phyloP scores from a whole-genome alignment of 2,329 filamentous ascomycete species.

The Trichoderma breve region DNA sequence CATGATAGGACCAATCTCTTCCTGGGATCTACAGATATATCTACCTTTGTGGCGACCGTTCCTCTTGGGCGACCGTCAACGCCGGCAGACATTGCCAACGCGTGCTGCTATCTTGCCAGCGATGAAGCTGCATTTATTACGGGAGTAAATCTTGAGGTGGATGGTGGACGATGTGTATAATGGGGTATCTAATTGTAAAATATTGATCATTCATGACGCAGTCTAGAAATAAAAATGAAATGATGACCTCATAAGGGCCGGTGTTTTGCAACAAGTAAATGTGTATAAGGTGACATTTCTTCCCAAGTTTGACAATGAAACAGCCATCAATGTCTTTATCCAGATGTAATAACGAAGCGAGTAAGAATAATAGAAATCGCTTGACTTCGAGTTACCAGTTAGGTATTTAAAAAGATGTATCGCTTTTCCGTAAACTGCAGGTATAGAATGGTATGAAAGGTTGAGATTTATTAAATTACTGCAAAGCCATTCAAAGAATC shows the following conservation, averaged over 20 bases:
- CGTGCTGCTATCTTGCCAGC: slow-evolving; percentile 66
- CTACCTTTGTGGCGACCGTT: slow-evolving; percentile 52
- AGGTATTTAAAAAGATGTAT: too few relatives aligned
- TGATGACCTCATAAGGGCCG: background rate
- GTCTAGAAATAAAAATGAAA: background rate
- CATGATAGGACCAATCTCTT: slow-evolving; percentile 45
- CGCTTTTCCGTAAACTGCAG: background rate
- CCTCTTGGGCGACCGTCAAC: slow-evolving; percentile 55
- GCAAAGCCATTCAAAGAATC: background rate
- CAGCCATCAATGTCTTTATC: background rate
- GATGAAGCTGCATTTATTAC: slow-evolving; percentile 72
- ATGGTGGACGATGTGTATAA: slow-evolving; percentile 30
- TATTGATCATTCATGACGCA: background rate
- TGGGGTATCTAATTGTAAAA: background rate
- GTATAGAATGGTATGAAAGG: background rate
- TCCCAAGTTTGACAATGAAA: background rate
- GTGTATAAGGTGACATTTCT: too few relatives aligned
- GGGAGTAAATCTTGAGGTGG: slow-evolving; percentile 62
- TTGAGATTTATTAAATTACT: background rate
- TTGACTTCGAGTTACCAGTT: too few relatives aligned
- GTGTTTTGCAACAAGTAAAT: too few relatives aligned
- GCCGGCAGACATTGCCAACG: slow-evolving; percentile 66
- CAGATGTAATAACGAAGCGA: too few relatives aligned
- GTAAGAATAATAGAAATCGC: too few relatives aligned
- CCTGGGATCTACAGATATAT: slow-evolving; percentile 57